Evolutionary conservation across 2,329 filamentous ascomycete species (phyloP).

Genomic region (Rachicladosporium sp.): DNA sequence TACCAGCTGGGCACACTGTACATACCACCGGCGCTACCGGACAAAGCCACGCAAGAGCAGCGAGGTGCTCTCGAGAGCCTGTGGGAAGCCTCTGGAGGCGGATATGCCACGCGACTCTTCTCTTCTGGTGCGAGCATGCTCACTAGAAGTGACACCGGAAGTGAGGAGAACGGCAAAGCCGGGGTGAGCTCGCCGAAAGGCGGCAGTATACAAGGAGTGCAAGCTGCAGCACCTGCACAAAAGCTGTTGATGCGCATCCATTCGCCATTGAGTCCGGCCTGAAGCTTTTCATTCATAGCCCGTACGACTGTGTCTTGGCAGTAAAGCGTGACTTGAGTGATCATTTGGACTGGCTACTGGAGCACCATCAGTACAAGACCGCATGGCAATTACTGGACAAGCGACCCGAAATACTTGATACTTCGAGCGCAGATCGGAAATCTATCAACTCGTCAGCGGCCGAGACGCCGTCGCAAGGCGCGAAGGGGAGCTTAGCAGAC

Average conservation of each 20-base stretch:
- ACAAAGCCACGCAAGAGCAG: conserved; percentile 43
- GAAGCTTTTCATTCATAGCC: conserved; percentile 90
- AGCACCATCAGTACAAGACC: conserved; percentile 66
- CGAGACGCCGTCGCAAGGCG: conserved; percentile 32
- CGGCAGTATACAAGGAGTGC: conserved; percentile 22
- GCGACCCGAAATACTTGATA: conserved; percentile 58
- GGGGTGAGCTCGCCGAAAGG: conserved; percentile 23
- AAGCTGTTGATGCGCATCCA: conserved; percentile 28
- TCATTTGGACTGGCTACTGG: conserved; percentile 73
- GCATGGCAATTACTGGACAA: conserved; percentile 85
- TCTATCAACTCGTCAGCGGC: conserved; percentile 25
- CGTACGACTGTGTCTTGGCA: conserved; percentile 89
- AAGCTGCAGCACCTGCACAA: conserved; percentile 14
- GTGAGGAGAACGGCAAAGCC: conserved; percentile 23
- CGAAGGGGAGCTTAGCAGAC: conserved; percentile 18
- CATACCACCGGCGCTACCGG: conserved; percentile 53
- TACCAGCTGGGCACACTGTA: conserved; percentile 83
- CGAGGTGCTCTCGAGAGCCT: conserved; percentile 72
- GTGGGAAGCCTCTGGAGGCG: conserved; percentile 64
- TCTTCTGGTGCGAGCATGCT: conserved; percentile 69
- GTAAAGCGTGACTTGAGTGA: conserved; percentile 78
- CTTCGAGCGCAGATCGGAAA: conserved; percentile 24
- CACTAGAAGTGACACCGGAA: conserved; percentile 29
- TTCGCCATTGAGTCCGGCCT: conserved; percentile 44
- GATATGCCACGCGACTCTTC: conserved; percentile 78